Evolutionary conservation across 441 rosid species (phyloP).

Genomic region (Populus hybrid): DNA sequence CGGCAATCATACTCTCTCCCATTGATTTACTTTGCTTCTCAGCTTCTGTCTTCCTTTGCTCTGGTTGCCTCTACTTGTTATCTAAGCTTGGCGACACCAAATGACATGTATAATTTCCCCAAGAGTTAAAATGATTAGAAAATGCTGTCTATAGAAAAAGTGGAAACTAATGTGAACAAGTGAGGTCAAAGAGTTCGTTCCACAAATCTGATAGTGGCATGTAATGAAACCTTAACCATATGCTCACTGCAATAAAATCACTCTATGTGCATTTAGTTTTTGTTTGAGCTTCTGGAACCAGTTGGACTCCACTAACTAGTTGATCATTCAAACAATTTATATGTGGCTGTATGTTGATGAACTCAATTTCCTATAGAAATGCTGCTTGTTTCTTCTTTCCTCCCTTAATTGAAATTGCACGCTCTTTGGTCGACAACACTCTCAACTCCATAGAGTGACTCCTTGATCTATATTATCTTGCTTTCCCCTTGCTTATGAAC

Average conservation of each 20-base stretch:
- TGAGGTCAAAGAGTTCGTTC: neutral
- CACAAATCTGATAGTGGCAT: neutral
- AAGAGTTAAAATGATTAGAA: neutral
- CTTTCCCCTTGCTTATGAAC: too few relatives aligned
- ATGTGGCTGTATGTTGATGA: too few relatives aligned
- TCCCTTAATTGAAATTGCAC: too few relatives aligned
- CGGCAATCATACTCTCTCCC: slow-evolving; percentile 55
- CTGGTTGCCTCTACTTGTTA: slow-evolving; percentile 78
- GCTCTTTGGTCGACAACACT: too few relatives aligned
- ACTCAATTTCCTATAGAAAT: too few relatives aligned
- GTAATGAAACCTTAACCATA: neutral
- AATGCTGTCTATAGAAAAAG: neutral
- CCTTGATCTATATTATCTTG: too few relatives aligned
- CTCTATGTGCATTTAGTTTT: neutral
- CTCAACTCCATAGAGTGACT: too few relatives aligned
- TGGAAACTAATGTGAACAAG: neutral
- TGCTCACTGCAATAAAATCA: neutral
- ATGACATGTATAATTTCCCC: slow-evolving; percentile 14
- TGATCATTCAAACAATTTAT: neutral
- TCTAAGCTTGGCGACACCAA: slow-evolving; percentile 66
- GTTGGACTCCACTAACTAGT: neutral
- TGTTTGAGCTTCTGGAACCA: neutral
- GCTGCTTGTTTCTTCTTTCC: too few relatives aligned
- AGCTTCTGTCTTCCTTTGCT: slow-evolving; percentile 68
- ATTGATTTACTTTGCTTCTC: slow-evolving; percentile 81